phyloP scores from a whole-genome alignment of 75 land plant genomes.

The Picea sitchensis region DNA sequence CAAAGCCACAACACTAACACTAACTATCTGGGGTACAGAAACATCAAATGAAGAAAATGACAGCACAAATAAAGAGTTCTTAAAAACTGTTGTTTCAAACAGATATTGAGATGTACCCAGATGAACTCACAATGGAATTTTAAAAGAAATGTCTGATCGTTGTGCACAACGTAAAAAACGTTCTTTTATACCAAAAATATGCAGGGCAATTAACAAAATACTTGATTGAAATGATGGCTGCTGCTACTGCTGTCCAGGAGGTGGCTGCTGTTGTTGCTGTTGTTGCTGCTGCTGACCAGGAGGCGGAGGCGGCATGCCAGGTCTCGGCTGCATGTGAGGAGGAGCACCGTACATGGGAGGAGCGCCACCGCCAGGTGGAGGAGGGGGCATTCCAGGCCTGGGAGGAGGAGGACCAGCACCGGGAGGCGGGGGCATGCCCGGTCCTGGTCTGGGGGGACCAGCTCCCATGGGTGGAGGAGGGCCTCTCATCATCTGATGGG shows the following conservation, averaged over 20 bases:
- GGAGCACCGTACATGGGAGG: slow-evolving; percentile 22
- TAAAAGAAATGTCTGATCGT: too few species aligned
- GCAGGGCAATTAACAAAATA: neutral
- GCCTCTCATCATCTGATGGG: slow-evolving; percentile 58
- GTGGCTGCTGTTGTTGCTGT: slow-evolving; percentile 29
- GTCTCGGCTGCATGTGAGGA: slow-evolving; percentile 13
- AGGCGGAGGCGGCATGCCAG: slow-evolving; percentile 52
- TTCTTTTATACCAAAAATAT: neutral
- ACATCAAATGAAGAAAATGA: too few species aligned
- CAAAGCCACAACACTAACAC: too few species aligned
- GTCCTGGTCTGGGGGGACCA: slow-evolving; percentile 20
- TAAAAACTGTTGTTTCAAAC: too few species aligned
- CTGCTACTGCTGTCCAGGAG: slow-evolving; percentile 2
- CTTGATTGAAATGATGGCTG: neutral
- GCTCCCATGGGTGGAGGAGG: slow-evolving; percentile 50
- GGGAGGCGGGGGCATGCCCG: slow-evolving; percentile 21
- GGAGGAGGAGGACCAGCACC: slow-evolving; percentile 17
- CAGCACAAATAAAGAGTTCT: too few species aligned
- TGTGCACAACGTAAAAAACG: too few species aligned
- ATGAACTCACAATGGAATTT: too few species aligned
- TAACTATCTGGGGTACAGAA: too few species aligned
- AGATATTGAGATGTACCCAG: too few species aligned
- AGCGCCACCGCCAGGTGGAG: slow-evolving; percentile 20
- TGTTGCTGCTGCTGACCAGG: slow-evolving; percentile 32
- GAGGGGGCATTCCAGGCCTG: slow-evolving; percentile 39